A percentile compares a stretch with the other conserved stretches of the same genome.
Evolutionary conservation across 2,329 filamentous ascomycete species (phyloP).

Genomic region (Pyrenophora tritici-repentis): DNA sequence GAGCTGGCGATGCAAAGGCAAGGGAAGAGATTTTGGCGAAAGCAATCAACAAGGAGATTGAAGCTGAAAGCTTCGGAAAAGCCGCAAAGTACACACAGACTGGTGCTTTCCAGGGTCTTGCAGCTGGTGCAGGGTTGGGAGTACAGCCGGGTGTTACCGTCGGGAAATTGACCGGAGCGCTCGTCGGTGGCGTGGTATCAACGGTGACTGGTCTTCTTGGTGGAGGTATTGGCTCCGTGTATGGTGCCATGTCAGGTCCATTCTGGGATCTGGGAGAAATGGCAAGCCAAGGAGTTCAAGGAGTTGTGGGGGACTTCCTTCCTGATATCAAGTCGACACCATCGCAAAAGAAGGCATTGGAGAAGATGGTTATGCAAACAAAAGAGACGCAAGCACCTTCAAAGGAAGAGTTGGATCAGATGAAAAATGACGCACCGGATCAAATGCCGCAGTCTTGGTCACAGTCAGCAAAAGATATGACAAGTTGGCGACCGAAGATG

Average conservation of each 20-base stretch:
- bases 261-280: constrained; percentile 46
- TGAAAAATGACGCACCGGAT: constrained; percentile 42
- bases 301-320: constrained; percentile 41
- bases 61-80: constrained; percentile 50
- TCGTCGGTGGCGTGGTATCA: constrained; percentile 42
- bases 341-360: constrained; percentile 43
- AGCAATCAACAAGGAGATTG: constrained; percentile 49
- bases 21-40: constrained; percentile 48
- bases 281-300: constrained; percentile 42
- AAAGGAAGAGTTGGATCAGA: constrained; percentile 41
- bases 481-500: constrained; percentile 36
- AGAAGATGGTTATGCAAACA: constrained; percentile 47
- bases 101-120: constrained; percentile 48
- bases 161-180: constrained; percentile 43
- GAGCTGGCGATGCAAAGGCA: constrained; percentile 46
- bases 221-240: constrained; percentile 43
- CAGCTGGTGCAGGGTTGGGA: constrained; percentile 47
- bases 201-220: constrained; percentile 44
- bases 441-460: constrained; percentile 42
- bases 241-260: constrained; percentile 44
- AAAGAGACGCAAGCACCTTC: constrained; percentile 41
- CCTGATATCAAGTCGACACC: constrained; percentile 43
- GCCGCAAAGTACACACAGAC: constrained; percentile 49
- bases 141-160: constrained; percentile 43
- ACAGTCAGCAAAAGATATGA: constrained; percentile 41